Evolutionary conservation across 768 basidiomycete species (phyloP).

Genomic region (Amanita jacksonii): DNA sequence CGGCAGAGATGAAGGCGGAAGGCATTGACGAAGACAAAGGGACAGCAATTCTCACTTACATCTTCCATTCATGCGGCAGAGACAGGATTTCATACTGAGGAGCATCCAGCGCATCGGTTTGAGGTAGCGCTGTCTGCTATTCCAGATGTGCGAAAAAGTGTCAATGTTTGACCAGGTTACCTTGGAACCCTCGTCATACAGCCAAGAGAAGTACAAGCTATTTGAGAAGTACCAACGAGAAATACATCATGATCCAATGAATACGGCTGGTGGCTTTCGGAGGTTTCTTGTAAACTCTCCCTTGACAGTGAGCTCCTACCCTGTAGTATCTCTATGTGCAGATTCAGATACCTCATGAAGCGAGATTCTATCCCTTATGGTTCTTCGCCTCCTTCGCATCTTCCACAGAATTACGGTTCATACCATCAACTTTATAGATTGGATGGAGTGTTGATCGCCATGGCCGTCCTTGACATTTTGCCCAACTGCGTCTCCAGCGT

Average conservation of each 20-base stretch:
- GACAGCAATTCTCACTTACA: conserved; percentile 31
- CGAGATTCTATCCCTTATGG: conserved; percentile 51
- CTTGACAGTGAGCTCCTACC: conserved; percentile 41
- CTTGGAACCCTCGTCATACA: conserved; percentile 69
- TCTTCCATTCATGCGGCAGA: conserved; percentile 53
- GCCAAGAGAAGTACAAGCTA: conserved; percentile 72
- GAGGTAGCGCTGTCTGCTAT: conserved; percentile 32
- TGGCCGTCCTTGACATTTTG: conserved; percentile 86
- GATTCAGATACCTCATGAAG: conserved; percentile 23
- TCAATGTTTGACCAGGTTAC: conserved; percentile 41
- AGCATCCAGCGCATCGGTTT: conserved; percentile 40
- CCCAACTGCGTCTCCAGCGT: conserved; percentile 74
- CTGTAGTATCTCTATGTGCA: not conserved
- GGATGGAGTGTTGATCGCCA: conserved; percentile 72
- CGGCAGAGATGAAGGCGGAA: conserved; percentile 7
- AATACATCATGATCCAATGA: conserved; percentile 64
- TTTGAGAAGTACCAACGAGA: conserved; percentile 69
- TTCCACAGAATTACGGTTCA: conserved; percentile 81
- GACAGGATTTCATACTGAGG: conserved; percentile 19
- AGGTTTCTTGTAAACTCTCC: conserved; percentile 78
- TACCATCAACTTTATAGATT: conserved; percentile 86
- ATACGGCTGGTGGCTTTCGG: conserved; percentile 43
- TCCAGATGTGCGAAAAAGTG: not conserved
- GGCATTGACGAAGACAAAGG: conserved; percentile 15
- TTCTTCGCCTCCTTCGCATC: conserved; percentile 35